Evolutionary conservation across 257 asterid species (phyloP), one percentile per base, ranked within the genome.

Genomic region (Solanum medicagineum): DNA sequence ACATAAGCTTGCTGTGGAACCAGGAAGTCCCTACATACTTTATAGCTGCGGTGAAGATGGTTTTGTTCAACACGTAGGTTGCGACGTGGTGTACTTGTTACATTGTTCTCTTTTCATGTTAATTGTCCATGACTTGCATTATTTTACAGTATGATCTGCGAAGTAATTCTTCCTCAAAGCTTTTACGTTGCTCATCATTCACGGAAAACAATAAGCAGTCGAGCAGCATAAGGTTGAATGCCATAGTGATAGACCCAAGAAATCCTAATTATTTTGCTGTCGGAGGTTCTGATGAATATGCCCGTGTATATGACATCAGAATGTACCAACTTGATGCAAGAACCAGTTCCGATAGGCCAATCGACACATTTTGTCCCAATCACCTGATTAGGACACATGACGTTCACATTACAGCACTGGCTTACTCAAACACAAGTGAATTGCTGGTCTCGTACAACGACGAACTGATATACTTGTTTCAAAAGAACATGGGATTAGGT

Each of bases 31-130:
- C 19, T 86, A 94, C 85, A 89, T 92, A 85, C 89, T 95, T 81
- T 95, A 93, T 86, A 94, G 98, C 91, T 94, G 97, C 6, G 97
- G 95, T 42, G 98, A 94, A 88, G 98, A 95, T 89, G 97, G 95
- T 63, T 90, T 89, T 87, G 92, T 95, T 88, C 95, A 90, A 82
- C 98, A 87, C 55, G 98, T 95, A 90, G 74, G 93, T 87, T 84
- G 86, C 86, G 83, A 85, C 32, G 15, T 56, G 66, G 44, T 26
- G 74, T 44, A 49, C 55, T 86, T 59, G 29, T 63, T 13, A 68
- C 32, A 65, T 24, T 42, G 19, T 81, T 71, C 79, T 69, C 22
- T 66, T 63, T 60, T 45, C 51, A 62, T 60, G 82, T 74, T 83
- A 59, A 82, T 60, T 69, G 53, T 26, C 62, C 70, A 20, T 71